Evolutionary conservation across 805 yeast genomes (phyloP).

Genomic region (Spathaspora sp.): DNA sequence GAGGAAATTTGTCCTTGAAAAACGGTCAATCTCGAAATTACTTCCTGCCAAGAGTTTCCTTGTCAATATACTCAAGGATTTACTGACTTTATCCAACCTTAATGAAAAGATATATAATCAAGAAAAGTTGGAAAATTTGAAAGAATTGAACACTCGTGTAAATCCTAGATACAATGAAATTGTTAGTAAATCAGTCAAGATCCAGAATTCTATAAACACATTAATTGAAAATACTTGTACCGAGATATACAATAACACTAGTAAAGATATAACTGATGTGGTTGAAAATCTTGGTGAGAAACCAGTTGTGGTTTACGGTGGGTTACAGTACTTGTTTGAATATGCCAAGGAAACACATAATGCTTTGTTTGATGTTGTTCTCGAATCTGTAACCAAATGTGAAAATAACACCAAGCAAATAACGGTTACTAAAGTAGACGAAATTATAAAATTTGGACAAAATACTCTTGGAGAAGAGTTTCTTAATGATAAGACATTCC

Average conservation of each 20-base stretch:
- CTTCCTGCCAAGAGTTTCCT: conserved; percentile 92
- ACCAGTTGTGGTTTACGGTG: conserved; percentile 56
- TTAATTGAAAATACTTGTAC: conserved; percentile 60
- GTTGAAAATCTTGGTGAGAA: conserved; percentile 49
- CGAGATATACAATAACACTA: conserved; percentile 59
- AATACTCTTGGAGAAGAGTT: conserved; percentile 61
- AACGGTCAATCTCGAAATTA: conserved; percentile 82
- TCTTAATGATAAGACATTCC: conserved; percentile 58
- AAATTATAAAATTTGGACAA: conserved; percentile 61
- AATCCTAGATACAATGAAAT: conserved; percentile 62
- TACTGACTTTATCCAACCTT: conserved; percentile 54
- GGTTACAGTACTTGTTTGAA: conserved; percentile 59
- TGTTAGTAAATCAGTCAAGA: conserved; percentile 47
- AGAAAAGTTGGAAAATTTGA: conserved; percentile 45
- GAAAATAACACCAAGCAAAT: conserved; percentile 65
- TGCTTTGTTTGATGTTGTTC: conserved; percentile 62
- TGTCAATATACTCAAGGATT: conserved; percentile 63
- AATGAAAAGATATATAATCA: conserved; percentile 54
- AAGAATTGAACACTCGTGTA: conserved; percentile 48
- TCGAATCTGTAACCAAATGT: conserved; percentile 56
- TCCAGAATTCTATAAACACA: conserved; percentile 57
- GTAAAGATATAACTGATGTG: conserved; percentile 46
- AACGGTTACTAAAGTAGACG: conserved; percentile 59
- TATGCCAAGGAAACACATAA: conserved; percentile 70
- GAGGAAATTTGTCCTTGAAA: conserved; percentile 82